phyloP scores from a whole-genome alignment of 73 alveolate species.

The Tetrahymena thermophila region DNA sequence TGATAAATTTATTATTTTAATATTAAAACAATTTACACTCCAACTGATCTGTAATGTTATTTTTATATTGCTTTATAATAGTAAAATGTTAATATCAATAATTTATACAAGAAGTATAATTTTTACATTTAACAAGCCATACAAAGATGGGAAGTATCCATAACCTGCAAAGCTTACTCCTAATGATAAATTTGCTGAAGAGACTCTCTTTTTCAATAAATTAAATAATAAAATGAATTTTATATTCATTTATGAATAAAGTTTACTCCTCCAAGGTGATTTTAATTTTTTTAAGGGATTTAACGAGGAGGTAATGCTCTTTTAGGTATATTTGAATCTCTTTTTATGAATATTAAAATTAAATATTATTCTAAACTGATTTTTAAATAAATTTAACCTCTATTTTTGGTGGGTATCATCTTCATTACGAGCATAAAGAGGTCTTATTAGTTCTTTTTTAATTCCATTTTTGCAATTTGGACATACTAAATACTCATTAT shows the following conservation, averaged over 20 bases:
- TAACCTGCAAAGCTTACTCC: background rate
- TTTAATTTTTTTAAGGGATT: background rate
- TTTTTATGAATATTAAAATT: background rate
- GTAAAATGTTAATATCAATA: background rate
- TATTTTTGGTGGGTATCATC: constrained; percentile 2
- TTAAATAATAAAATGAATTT: background rate
- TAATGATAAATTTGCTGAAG: background rate
- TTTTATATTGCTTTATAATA: background rate
- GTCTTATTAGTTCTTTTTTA: constrained; percentile 72
- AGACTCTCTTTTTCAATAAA: background rate
- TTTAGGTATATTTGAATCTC: background rate
- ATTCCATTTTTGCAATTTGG: constrained; percentile 92
- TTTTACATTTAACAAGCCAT: background rate
- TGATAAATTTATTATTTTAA: background rate
- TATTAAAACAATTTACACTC: background rate
- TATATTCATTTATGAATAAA: no score
- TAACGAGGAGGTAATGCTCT: background rate
- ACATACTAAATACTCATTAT: constrained; percentile 65
- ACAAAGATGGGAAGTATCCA: background rate
- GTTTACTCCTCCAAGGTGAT: background rate
- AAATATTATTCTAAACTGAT: background rate
- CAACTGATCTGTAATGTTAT: background rate
- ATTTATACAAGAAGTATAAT: background rate
- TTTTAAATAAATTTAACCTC: background rate
- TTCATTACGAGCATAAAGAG: constrained; percentile 70